Base-by-base conservation (phyloP, 495 filamentous ascomycete species). In the Hypoxylon lienhwacheense region DNA sequence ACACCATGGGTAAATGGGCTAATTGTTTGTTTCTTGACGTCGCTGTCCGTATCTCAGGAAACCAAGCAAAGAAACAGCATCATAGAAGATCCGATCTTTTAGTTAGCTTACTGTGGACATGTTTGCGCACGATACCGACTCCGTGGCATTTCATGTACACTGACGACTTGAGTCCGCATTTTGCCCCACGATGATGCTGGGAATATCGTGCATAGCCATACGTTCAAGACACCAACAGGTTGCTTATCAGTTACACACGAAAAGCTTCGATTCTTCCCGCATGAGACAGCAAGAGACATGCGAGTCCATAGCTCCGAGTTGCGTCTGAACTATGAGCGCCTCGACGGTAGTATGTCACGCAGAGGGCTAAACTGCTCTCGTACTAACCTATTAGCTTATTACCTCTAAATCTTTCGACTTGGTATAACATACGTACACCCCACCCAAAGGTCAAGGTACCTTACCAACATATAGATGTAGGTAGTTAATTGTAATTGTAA, bases 181-280 rank as follows among this genome's bases (percentile, higher is more conserved):
- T n/a, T 56, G 52, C 58, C 58, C 58, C 58, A 61, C 58, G 58
- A 56, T 56, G 32, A 61, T 61, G 58, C 58, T 56, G 44, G 58
- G 26, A 37, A 24, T 26, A 36, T 35, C 19, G 29, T 39, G 41
- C 52, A 56, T 61, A 52, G 58, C 58, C n/a, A n/a, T n/a, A n/a
- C n/a, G n/a, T n/a, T 48, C 34, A 44, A 49, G 41, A 48, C 41
- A 48, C 45, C 36, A 55, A 52, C 39, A 51, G 29, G 36, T 45
- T 51, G 42, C 52, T 61, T 61, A 61, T 61, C 58, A 61, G 42
- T 45, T 48, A 33, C 36, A 45, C 41, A 24, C 24, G 34, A 8
- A 16, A 60, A 60, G 45, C 39, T 45, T 50, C 33, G 25, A 41
- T 36, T 35, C 48, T 49, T 43, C 24, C 24, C 4, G 20, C 15